Base-by-base conservation (phyloP, 495 filamentous ascomycete genomes). In the Usnea hakonensis region DNA sequence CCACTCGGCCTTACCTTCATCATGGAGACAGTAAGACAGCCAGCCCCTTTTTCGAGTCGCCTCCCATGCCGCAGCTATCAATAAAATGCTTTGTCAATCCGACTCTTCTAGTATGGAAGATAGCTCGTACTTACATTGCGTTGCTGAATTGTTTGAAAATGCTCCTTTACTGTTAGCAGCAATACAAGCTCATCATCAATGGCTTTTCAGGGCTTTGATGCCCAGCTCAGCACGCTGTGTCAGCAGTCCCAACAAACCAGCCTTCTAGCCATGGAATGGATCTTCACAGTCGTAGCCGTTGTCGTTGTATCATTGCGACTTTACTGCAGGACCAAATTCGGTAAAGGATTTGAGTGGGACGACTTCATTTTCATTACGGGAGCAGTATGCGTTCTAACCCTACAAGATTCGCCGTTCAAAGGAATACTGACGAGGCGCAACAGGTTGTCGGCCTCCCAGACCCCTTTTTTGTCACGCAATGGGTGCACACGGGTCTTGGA, bases 401-500 rank as follows among this genome's bases (percentile, higher is more conserved):
- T 16, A 5, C 6, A 16, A 0, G 2, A 30, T 5, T 2, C 3
- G 23, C 1, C 7, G 16, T 28, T 5, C 26, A 50, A 14, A 50
- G 2, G 30, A 5, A 13, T 0, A 30, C 4, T 28, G 23, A 50
- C 17, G 46, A 30, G 4, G 5, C 26, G 23, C 5, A 14, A 30
- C 46, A 50, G 46, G 7, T 50, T 26, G 5, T 50, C 13, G 26
- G 26, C 26, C 46, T 50, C 23, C 26, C 46, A 0, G 26, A 7
- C 0, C 23, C 46, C 46, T 50, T 50, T 50, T 10, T 62, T 37
- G 38, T 36, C 19, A 62, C 53, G 3, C 57, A 62, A 36, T 56
- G 37, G 50, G 43, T 62, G 6, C 23, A 52, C 16, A 28, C n/a
- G 30, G 60, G 60, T 32, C 54, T 62, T 52, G 60, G 60, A 16